phyloP scores from a whole-genome alignment of 2,329 filamentous ascomycete species.

The Verticillium nubilum region DNA sequence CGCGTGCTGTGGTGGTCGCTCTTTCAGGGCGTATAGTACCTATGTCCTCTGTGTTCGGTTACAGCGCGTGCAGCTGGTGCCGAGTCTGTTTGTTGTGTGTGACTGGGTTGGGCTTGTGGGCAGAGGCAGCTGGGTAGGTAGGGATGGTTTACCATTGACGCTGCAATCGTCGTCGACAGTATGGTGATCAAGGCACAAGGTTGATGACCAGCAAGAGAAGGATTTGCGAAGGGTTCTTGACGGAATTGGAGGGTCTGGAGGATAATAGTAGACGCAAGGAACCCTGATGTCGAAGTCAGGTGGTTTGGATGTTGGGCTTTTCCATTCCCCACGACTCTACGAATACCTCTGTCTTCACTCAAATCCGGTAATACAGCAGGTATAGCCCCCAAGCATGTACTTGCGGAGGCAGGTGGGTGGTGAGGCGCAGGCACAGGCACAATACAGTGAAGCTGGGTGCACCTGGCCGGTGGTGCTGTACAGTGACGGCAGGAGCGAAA shows the following conservation, averaged over 20 bases:
- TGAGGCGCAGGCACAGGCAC: background rate
- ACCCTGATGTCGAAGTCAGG: background rate
- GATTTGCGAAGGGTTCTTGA: background rate
- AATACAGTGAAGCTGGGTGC: background rate
- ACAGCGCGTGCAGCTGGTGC: background rate
- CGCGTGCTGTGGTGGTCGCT: background rate
- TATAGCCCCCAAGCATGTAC: no score
- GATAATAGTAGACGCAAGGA: background rate
- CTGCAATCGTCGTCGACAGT: background rate
- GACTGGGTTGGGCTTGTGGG: background rate
- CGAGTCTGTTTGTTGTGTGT: background rate
- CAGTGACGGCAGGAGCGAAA: background rate
- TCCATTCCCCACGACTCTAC: no score
- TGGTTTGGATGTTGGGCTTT: background rate
- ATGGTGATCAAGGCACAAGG: background rate
- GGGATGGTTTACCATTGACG: background rate
- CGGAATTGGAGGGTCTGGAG: background rate
- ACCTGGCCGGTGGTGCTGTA: background rate
- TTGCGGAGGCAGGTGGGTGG: no score
- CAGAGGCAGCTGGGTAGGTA: background rate
- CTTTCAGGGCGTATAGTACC: background rate
- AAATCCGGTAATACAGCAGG: no score
- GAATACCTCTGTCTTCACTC: background rate
- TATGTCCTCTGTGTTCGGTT: background rate
- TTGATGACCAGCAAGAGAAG: background rate